These are phyloP conservation scores for Ogataea hybrid DNA, from an alignment of 1,139 yeast genomes.

Conservation along the genomic window DNA sequence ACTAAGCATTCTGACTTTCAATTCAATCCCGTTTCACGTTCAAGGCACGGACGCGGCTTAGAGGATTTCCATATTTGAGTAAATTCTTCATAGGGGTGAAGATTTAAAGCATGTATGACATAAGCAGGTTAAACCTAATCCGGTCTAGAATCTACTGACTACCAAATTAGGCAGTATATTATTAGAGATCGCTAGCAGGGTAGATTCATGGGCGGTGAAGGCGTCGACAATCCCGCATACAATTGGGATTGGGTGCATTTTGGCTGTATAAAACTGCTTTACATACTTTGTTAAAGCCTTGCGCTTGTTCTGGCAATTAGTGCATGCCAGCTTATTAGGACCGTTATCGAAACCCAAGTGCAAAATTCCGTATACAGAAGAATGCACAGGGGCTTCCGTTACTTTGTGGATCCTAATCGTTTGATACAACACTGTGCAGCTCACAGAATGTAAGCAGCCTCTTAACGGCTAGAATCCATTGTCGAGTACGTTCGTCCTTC, in stretches of 20 bases:
- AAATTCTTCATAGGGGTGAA: not conserved
- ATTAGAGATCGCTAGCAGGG: not conserved
- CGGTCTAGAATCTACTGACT: slow-evolving; percentile 8
- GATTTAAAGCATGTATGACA: slow-evolving; percentile 2
- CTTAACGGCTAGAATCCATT: slow-evolving; percentile 76
- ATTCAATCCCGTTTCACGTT: not conserved
- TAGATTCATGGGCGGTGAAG: not conserved
- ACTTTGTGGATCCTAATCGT: not conserved
- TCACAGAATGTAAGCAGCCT: slow-evolving; percentile 62
- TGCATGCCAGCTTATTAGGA: not conserved
- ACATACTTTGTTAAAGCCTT: not conserved
- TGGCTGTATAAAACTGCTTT: not conserved
- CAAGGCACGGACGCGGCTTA: slow-evolving; percentile 13
- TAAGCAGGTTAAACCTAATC: not conserved
- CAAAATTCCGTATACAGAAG: not conserved
- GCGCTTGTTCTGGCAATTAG: not conserved
- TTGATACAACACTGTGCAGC: slow-evolving; percentile 1
- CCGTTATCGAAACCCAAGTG: not conserved
- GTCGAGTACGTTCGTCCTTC: slow-evolving; percentile 71
- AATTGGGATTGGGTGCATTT: not conserved
- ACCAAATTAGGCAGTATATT: slow-evolving; percentile 4
- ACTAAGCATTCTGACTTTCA: not conserved
- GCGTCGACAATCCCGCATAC: not conserved
- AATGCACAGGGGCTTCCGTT: slow-evolving; percentile 1
- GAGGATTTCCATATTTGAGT: slow-evolving; percentile 3